These are phyloP conservation scores for Austroboletus sp. DNA, from an alignment of 1,284 basidiomycete species.

Conservation along the genomic window DNA sequence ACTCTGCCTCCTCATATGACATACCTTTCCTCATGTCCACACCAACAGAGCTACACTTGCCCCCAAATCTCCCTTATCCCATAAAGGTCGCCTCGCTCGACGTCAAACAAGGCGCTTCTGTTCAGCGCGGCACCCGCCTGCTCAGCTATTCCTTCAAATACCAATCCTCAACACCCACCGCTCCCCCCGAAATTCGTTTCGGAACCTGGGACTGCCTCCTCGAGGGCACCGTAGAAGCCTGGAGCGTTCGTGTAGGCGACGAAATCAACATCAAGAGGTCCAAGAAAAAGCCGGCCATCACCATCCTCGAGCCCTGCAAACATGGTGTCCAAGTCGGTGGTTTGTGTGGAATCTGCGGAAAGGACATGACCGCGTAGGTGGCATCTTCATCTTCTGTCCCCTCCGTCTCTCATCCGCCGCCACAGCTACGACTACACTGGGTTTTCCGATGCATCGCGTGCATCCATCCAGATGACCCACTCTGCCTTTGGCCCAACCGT, in stretches of 20 bases:
- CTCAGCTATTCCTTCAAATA: constrained; percentile 74
- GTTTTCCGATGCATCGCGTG: constrained; percentile 71
- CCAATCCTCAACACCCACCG: constrained; percentile 36
- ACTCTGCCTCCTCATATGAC: neutral
- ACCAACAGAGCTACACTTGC: constrained; percentile 63
- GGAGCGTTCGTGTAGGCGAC: constrained; percentile 59
- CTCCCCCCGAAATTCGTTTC: constrained; percentile 61
- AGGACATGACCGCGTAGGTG: constrained; percentile 84
- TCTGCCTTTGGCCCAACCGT: constrained; percentile 73
- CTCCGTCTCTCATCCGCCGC: constrained; percentile 10
- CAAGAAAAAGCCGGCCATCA: constrained; percentile 52
- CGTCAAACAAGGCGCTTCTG: constrained; percentile 37
- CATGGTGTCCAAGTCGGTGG: constrained; percentile 91
- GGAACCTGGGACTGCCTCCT: constrained; percentile 84
- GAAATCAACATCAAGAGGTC: constrained; percentile 52
- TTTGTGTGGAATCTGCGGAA: constrained; percentile 88
- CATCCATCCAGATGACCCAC: constrained; percentile 82
- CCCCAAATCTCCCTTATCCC: constrained; percentile 68
- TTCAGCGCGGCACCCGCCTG: constrained; percentile 66
- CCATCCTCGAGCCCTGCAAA: constrained; percentile 80
- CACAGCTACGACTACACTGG: constrained; percentile 79
- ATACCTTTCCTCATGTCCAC: constrained; percentile 32
- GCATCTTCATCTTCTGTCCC: constrained; percentile 6
- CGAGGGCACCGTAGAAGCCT: constrained; percentile 63
- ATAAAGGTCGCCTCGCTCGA: constrained; percentile 67